Evolutionary conservation across 2,329 filamentous ascomycete genomes (phyloP).

Genomic region (Setomelanomma holmii): DNA sequence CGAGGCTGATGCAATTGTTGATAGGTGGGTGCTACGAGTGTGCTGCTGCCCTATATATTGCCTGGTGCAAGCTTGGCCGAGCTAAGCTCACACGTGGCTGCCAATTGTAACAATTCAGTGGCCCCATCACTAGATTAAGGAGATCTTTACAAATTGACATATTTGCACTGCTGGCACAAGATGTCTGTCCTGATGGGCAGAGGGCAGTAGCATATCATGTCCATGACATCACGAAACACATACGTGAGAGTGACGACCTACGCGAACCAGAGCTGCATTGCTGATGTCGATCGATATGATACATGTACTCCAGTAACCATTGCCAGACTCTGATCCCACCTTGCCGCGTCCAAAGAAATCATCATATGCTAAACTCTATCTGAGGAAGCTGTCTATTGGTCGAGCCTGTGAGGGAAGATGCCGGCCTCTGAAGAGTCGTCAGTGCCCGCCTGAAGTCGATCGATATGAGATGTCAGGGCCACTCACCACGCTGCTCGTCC

Average conservation of each 20-base stretch:
- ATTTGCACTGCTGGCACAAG: too few species aligned
- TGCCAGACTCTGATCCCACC: slow-evolving; percentile 32
- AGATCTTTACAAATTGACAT: too few species aligned
- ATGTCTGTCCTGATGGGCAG: too few species aligned
- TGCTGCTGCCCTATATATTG: too few species aligned
- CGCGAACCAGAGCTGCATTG: slow-evolving; percentile 37
- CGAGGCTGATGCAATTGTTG: too few species aligned
- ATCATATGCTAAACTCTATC: slow-evolving; percentile 17
- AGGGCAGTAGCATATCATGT: too few species aligned
- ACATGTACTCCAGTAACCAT: slow-evolving; percentile 32
- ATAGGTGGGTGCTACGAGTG: too few species aligned
- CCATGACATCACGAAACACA: too few species aligned
- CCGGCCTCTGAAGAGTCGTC: slow-evolving; percentile 32
- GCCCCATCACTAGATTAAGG: too few species aligned
- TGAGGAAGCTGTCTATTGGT: slow-evolving; percentile 39
- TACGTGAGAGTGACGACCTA: slow-evolving; percentile 1
- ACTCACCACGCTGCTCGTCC: slow-evolving; percentile 94
- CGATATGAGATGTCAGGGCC: not conserved
- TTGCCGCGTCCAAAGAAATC: slow-evolving; percentile 23
- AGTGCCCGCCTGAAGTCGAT: not conserved
- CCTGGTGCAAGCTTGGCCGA: too few species aligned
- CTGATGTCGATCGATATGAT: slow-evolving; percentile 37
- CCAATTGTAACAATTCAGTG: too few species aligned
- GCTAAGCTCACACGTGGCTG: too few species aligned
- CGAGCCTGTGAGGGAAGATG: slow-evolving; percentile 47